These are phyloP conservation scores for Dispira simplex DNA, from an alignment of 192 early-diverging fungal genomes.

Conservation along the genomic window DNA sequence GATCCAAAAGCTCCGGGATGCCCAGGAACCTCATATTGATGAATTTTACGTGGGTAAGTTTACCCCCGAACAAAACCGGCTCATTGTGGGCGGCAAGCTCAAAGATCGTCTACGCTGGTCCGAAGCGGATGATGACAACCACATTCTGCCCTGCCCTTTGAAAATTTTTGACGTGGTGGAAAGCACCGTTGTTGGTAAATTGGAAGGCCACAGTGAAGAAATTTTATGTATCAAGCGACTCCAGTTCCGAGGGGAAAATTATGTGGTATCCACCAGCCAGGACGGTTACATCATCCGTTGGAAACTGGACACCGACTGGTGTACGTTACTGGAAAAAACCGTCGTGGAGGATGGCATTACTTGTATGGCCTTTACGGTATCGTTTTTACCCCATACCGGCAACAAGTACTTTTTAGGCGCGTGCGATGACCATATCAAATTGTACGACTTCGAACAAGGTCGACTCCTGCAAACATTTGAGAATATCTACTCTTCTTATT, in stretches of 20 bases:
- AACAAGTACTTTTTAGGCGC: slow-evolving; percentile 89
- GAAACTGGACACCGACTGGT: slow-evolving; percentile 72
- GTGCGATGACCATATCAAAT: slow-evolving; percentile 68
- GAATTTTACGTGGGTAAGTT: slow-evolving; percentile 84
- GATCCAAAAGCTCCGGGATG: slow-evolving; percentile 57
- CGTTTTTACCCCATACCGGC: slow-evolving; percentile 84
- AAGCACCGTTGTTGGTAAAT: slow-evolving; percentile 60
- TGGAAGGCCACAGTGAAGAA: slow-evolving; percentile 81
- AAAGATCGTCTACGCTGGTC: slow-evolving; percentile 84
- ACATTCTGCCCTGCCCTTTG: slow-evolving; percentile 83
- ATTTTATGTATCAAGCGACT: slow-evolving; percentile 67
- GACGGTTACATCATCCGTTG: slow-evolving; percentile 89
- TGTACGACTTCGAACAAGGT: slow-evolving; percentile 82
- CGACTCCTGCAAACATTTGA: slow-evolving; percentile 37
- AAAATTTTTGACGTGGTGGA: slow-evolving; percentile 79
- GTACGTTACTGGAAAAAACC: slow-evolving; percentile 39
- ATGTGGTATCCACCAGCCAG: slow-evolving; percentile 81
- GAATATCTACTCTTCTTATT: slow-evolving; percentile 79
- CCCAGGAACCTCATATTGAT: slow-evolving; percentile 65
- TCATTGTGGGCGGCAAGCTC: slow-evolving; percentile 77
- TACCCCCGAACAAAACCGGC: slow-evolving; percentile 37
- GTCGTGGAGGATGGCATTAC: slow-evolving; percentile 69
- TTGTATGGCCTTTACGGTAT: slow-evolving; percentile 92
- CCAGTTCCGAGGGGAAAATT: slow-evolving; percentile 61
- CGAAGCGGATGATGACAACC: slow-evolving; percentile 81